Conservation (phyloP, 495 filamentous ascomycete genomes). For the Symbiotaphrina buchneri region DNA sequence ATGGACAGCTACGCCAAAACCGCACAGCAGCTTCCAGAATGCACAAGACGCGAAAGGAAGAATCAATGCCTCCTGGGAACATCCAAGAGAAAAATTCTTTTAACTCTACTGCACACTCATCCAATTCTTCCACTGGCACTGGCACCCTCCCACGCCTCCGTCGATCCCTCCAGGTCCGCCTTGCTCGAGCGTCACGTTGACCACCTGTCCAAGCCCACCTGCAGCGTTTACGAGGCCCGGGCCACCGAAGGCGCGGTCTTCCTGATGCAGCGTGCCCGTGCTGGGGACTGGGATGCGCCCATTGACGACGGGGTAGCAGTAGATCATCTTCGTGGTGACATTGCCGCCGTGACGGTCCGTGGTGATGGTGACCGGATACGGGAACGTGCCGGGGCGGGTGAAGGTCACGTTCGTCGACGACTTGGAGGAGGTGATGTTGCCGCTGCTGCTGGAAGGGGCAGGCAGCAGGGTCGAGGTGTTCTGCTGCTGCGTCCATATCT, state of each 20-base stretch:
- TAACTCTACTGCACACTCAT: no score
- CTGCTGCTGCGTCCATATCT: slow-evolving; percentile 61
- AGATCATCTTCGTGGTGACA: slow-evolving; percentile 37
- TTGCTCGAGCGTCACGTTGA: slow-evolving; percentile 11
- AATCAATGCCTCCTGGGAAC: no score
- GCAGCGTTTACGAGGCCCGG: slow-evolving; percentile 31
- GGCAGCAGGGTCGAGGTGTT: slow-evolving; percentile 20
- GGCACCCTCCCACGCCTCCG: slow-evolving; percentile 52
- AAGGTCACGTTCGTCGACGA: slow-evolving; percentile 16
- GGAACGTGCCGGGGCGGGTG: slow-evolving; percentile 49
- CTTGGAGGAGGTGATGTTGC: slow-evolving; percentile 4
- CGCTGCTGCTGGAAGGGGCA: slow-evolving; percentile 4
- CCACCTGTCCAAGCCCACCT: slow-evolving; percentile 18
- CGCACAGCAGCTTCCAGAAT: no score
- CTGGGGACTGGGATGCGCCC: slow-evolving; percentile 24
- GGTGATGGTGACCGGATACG: slow-evolving; percentile 65
- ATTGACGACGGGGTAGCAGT: slow-evolving; percentile 40
- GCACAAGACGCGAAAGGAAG: no score
- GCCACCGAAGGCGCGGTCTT: slow-evolving; percentile 36
- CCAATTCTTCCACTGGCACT: slow-evolving; percentile 59
- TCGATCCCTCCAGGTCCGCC: slow-evolving; percentile 32
- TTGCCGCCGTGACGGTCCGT: slow-evolving; percentile 62
- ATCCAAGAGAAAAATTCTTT: no score
- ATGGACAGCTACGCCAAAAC: no score
- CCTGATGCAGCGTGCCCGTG: slow-evolving; percentile 28